These are phyloP conservation scores for Favolaschia claudopus DNA, from an alignment of 768 basidiomycete species.

Conservation along the genomic window DNA sequence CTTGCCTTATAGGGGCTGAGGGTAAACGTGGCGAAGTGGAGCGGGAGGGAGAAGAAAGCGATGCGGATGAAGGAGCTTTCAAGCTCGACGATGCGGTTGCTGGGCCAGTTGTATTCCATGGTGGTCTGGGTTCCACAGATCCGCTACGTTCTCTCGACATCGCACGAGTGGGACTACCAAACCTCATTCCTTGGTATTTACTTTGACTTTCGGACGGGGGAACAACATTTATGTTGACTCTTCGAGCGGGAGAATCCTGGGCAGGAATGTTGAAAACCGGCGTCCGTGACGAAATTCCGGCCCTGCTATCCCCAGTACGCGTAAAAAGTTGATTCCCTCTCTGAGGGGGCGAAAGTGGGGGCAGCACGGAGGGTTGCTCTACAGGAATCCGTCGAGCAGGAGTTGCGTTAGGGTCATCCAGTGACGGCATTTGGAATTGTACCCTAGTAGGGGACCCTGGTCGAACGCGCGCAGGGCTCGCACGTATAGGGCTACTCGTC, in stretches of 20 bases:
- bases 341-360: constrained; percentile 57
- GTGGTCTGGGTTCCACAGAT: constrained; percentile 45
- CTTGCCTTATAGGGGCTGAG: constrained; percentile 19
- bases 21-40: no score
- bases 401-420: constrained; percentile 53
- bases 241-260: constrained; percentile 50
- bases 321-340: constrained; percentile 48
- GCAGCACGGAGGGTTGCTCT: constrained; percentile 55
- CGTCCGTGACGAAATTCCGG: constrained; percentile 22
- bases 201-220: constrained; percentile 41
- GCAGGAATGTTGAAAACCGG: constrained; percentile 40
- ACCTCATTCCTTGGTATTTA: constrained; percentile 36
- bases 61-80: constrained; percentile 2
- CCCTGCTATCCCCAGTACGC: constrained; percentile 30
- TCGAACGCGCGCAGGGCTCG: constrained; percentile 21
- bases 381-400: constrained; percentile 74
- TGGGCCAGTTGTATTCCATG: constrained; percentile 15
- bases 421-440: constrained; percentile 29
- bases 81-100: constrained; percentile 13
- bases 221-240: constrained; percentile 49
- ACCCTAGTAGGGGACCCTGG: constrained; percentile 44
- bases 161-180: constrained; percentile 37
- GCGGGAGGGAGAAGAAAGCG: constrained; percentile 19
- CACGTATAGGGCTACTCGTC: constrained; percentile 23
- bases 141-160: constrained; percentile 38